phyloP scores from a whole-genome alignment of 768 basidiomycete genomes.

The Serpula lacrymans region DNA sequence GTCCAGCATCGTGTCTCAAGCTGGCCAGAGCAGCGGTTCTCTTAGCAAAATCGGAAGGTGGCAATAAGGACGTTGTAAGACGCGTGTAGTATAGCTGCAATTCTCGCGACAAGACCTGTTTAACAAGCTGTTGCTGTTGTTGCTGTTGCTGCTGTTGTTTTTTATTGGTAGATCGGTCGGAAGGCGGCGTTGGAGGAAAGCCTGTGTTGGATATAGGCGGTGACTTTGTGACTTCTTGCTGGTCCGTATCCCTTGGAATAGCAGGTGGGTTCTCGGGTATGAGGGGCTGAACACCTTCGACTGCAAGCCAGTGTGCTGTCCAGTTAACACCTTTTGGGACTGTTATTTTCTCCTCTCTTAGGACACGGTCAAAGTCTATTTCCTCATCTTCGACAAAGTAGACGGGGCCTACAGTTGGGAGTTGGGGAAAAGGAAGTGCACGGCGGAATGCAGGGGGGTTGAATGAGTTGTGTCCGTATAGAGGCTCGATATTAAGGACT shows the following conservation, averaged over 20 bases:
- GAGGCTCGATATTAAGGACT: constrained; percentile 92
- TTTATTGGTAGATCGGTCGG: constrained; percentile 25
- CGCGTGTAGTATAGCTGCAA: constrained; percentile 93
- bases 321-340: constrained; percentile 80
- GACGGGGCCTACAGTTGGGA: constrained; percentile 58
- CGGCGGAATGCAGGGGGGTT: constrained; percentile 38
- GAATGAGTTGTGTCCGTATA: constrained; percentile 59
- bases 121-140: constrained; percentile 75
- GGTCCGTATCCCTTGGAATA: constrained; percentile 53
- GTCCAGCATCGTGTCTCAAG: constrained; percentile 82
- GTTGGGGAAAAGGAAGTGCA: constrained; percentile 43
- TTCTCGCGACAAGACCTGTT: constrained; percentile 90
- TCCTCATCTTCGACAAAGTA: constrained; percentile 97
- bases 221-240: constrained; percentile 28
- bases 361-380: constrained; percentile 90
- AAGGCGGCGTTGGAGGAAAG: constrained; percentile 23
- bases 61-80: constrained; percentile 80
- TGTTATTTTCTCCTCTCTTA: constrained; percentile 81
- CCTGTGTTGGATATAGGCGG: constrained; percentile 23
- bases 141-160: constrained; percentile 45
- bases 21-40: constrained; percentile 89
- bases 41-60: constrained; percentile 67
- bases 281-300: constrained; percentile 96
- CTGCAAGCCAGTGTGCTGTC: constrained; percentile 97
- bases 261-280: constrained; percentile 95